Evolutionary conservation across 176 grass and related monocot genomes (phyloP), one percentile per base, ranked within the genome.

Genomic region (Bromus sterilis): DNA sequence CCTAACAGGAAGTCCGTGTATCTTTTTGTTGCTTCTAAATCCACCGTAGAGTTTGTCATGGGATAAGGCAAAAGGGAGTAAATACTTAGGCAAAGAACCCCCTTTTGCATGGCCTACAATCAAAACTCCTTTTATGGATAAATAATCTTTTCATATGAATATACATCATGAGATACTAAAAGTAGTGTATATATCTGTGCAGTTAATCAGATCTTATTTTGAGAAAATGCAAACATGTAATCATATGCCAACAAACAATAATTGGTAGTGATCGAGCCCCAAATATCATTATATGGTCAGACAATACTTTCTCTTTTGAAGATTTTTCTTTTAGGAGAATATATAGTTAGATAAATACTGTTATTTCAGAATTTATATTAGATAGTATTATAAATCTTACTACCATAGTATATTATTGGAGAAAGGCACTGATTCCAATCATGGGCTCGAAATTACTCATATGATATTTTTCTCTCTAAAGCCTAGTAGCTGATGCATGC

Each of bases 401-500:
- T n/a, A n/a, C n/a, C n/a, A n/a, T n/a, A n/a, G n/a, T n/a, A n/a
- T n/a, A n/a, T n/a, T n/a, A n/a, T n/a, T n/a, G n/a, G n/a, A n/a
- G n/a, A n/a, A n/a, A n/a, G n/a, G n/a, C n/a, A n/a, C n/a, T n/a
- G n/a, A n/a, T 13, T 3, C 11, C 35, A 18, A 35, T 11, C 53
- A 20, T 35, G 3, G 2, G 29, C 15, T 37, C 32, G 51, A 35
- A 42, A 43, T 4, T 4, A 78, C 84, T 85, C 64, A 90, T 88
- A 58, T 83, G 71, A 53, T 86, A 93, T 53, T 80, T 93, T 41
- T 42, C 71, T 31, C 15, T 80, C 46, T 93, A 93, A 20, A 90
- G n/a, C n/a, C n/a, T n/a, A n/a, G n/a, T n/a, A n/a, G n/a, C n/a
- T n/a, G n/a, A n/a, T n/a, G n/a, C n/a, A n/a, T n/a, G n/a, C n/a